Evolutionary conservation across 2,329 filamentous ascomycete species (phyloP), one percentile per base, ranked within the genome.

Genomic region (Tolypocladium pustulatum): DNA sequence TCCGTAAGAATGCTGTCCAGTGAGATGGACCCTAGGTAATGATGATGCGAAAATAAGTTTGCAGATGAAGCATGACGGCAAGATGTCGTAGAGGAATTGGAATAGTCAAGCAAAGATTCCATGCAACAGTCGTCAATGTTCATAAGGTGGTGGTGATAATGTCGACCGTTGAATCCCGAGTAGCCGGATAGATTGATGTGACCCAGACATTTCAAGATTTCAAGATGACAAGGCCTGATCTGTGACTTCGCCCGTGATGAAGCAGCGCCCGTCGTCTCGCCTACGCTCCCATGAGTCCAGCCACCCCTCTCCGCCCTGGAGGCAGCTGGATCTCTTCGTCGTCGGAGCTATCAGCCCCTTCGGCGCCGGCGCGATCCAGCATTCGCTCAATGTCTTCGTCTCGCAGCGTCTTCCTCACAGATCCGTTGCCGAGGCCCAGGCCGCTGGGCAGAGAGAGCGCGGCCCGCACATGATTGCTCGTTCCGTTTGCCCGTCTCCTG

Each of bases 301-400:
- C 63, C 25, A 68, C 66, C 57, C 68, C 67, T 46, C 64, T 67
- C 58, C 61, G 68, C 49, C 64, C 68, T 57, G 63, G 62, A 0
- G 79, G 80, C 8, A 83, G 71, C 56, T 77, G 71, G 58, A 85
- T 85, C 65, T 84, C 81, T 37, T 78, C 78, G 36, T 84, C 82
- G 20, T 82, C 83, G 52, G 83, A 82, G 22, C 80, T 82, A 58
- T 80, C 79, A n/a, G 72, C 72, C 37, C 70, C 74, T 30, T 77
- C 78, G 2, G 76, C 78, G 2, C 75, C 78, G 2, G 75, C 80
- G 40, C 75, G 75, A 59, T 84, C 81, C 46, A 85, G 71, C 78
- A 85, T 83, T 41, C 76, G 74, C 59, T 85, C 81, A 58, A 85
- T 82, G 43, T 85, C 81, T 49, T 81, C 80, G 41, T 83, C 81